Percentiles rank a stretch among this genome's conserved stretches.
Evolutionary conservation across 2,329 filamentous ascomycete species (phyloP).

Genomic region (Neophaeococcomyces mojaviensis): DNA sequence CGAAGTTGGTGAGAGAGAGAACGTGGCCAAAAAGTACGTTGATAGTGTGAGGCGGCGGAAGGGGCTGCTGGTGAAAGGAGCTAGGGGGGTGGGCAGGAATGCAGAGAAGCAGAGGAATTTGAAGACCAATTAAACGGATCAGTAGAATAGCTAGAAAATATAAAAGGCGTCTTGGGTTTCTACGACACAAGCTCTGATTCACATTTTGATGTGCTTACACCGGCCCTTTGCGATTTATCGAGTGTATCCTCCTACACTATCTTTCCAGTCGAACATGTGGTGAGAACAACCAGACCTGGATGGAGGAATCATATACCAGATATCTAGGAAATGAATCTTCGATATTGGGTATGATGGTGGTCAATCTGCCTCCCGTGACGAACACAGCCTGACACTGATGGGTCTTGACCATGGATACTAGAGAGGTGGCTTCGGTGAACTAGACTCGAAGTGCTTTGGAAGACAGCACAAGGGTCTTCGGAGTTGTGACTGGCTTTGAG

Average conservation of each 20-base stretch:
- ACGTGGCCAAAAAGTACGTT: constrained; percentile 94
- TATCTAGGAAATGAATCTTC: constrained; percentile 12
- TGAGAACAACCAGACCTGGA: constrained; percentile 17
- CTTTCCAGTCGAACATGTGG: constrained; percentile 4
- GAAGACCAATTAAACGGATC: constrained; percentile 46
- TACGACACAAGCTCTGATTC: too few relatives aligned
- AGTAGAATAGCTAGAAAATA: too few relatives aligned
- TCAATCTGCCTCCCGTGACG: constrained; percentile 37
- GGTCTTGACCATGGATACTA: constrained; percentile 37
- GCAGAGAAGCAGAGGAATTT: constrained; percentile 85
- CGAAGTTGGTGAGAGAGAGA: constrained; percentile 87
- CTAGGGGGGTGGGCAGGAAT: constrained; percentile 66
- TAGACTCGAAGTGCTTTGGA: background rate
- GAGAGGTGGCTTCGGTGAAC: constrained; percentile 22
- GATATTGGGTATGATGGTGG: background rate
- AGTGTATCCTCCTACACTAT: constrained; percentile 4
- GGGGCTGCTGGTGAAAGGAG: constrained; percentile 74
- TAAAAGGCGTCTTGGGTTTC: too few relatives aligned
- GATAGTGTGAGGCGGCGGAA: constrained; percentile 80
- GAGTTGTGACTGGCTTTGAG: too few relatives aligned
- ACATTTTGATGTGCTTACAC: too few relatives aligned
- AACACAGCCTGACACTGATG: constrained; percentile 37
- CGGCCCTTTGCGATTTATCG: too few relatives aligned
- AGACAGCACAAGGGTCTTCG: too few relatives aligned
- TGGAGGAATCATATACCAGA: constrained; percentile 12